Percentiles rank a stretch among this genome's conserved stretches.
phyloP scores from a whole-genome alignment of 306 rosid species.

The Pterocarpus santalinus region DNA sequence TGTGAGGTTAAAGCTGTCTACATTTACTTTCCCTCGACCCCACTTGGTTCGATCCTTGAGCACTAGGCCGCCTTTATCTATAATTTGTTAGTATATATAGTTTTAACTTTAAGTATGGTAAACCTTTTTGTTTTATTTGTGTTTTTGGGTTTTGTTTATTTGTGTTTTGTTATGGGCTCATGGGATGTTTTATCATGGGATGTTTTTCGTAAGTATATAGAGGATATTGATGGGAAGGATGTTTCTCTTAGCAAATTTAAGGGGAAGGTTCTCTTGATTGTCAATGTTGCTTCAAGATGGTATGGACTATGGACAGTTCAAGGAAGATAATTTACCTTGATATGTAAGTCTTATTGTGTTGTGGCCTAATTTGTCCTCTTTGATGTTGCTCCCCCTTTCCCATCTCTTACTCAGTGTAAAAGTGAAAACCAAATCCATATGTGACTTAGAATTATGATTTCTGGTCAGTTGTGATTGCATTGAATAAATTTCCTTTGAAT shows the following conservation, averaged over 20 bases:
- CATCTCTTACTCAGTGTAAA: not conserved
- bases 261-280: conserved; percentile 93
- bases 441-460: conserved; percentile 14
- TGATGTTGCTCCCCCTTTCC: not conserved
- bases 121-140: not conserved
- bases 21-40: too few relatives aligned
- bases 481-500: conserved; percentile 46
- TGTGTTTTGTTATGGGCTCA: not conserved
- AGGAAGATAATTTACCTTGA: too few relatives aligned
- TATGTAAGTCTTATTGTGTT: not conserved
- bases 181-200: conserved; percentile 16
- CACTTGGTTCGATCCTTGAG: too few relatives aligned
- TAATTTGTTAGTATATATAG: not conserved
- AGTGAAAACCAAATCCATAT: conserved; percentile 11
- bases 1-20: too few relatives aligned
- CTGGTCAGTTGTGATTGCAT: conserved; percentile 29
- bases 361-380: not conserved
- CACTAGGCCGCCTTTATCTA: too few relatives aligned
- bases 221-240: conserved; percentile 94
- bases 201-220: conserved; percentile 35
- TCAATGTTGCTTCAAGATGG: conserved; percentile 98
- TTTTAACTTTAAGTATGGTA: too few relatives aligned
- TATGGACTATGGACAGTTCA: conserved; percentile 51
- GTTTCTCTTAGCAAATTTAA: conserved; percentile 83
- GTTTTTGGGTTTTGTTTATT: not conserved